Percentiles rank a stretch among this genome's conserved stretches.
These are phyloP conservation scores for Physcia stellaris DNA, from an alignment of 495 filamentous ascomycete species.

Conservation along the genomic window DNA sequence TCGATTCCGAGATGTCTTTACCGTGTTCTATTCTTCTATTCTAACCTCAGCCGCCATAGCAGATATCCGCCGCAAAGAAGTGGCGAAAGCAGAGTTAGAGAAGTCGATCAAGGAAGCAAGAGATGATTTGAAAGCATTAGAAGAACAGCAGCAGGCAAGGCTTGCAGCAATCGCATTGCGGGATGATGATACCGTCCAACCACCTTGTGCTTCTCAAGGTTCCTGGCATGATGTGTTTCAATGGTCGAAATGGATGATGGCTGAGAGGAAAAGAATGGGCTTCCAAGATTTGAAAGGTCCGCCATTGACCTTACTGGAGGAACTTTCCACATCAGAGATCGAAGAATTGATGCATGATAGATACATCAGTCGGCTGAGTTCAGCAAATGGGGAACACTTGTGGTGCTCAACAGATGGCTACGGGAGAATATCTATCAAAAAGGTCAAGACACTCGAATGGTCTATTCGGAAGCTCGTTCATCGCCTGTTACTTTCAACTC, in stretches of 20 bases:
- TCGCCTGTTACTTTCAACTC: conserved; percentile 8
- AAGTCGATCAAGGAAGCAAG: conserved; percentile 35
- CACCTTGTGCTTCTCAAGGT: not conserved
- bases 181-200: not conserved
- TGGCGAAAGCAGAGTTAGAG: conserved; percentile 40
- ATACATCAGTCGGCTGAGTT: conserved; percentile 6
- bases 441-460: conserved; percentile 13
- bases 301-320: conserved; percentile 9
- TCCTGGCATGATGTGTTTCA: conserved; percentile 10
- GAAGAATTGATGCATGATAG: conserved; percentile 6
- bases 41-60: conserved; percentile 43
- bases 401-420: no score
- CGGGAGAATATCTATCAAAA: conserved; percentile 8
- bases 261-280: conserved; percentile 5
- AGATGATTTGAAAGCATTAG: conserved; percentile 21
- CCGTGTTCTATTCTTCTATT: conserved; percentile 46
- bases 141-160: conserved; percentile 12
- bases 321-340: conserved; percentile 6
- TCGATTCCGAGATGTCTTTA: conserved; percentile 38
- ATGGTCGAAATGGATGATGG: conserved; percentile 6
- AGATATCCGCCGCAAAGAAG: conserved; percentile 40
- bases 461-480: conserved; percentile 12
- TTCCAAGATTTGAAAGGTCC: conserved; percentile 12
- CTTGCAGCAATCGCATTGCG: conserved; percentile 3
- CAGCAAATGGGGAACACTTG: not conserved